Evolutionary conservation across 2,329 filamentous ascomycete species (phyloP).

Genomic region (Immersiporthe knoxdaviesiana): DNA sequence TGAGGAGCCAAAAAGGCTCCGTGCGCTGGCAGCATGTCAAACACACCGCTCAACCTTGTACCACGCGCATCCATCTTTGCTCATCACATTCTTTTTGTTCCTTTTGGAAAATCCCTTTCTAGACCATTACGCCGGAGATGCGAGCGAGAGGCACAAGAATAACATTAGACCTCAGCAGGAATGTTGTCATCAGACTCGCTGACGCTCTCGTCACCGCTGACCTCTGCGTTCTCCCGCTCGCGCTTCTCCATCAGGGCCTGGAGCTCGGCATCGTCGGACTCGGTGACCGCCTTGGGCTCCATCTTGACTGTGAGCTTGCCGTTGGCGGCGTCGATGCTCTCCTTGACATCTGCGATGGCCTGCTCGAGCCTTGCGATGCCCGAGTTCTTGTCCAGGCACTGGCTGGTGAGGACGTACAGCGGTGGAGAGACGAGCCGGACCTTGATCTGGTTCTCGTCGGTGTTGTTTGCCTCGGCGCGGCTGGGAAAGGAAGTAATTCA

Average conservation of each 20-base stretch:
- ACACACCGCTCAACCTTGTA: neutral
- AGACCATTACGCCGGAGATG: slow-evolving; percentile 28
- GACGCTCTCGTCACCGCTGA: slow-evolving; percentile 95
- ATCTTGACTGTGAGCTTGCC: slow-evolving; percentile 91
- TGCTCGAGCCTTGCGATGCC: slow-evolving; percentile 86
- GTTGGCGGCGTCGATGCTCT: slow-evolving; percentile 75
- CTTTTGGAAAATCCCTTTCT: slow-evolving; percentile 6
- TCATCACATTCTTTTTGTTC: slow-evolving; percentile 10
- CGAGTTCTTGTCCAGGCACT: slow-evolving; percentile 88
- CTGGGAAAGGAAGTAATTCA: neutral
- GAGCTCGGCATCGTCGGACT: slow-evolving; percentile 95
- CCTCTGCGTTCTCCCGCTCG: slow-evolving; percentile 95
- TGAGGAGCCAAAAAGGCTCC: neutral
- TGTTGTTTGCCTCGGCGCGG: slow-evolving; percentile 90
- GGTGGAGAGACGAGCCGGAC: slow-evolving; percentile 98
- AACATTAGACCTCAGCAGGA: slow-evolving; percentile 35
- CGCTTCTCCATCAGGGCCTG: slow-evolving; percentile 99
- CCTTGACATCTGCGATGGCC: slow-evolving; percentile 84
- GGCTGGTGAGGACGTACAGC: slow-evolving; percentile 93
- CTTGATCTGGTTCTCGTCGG: slow-evolving; percentile 90
- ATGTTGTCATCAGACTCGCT: slow-evolving; percentile 93
- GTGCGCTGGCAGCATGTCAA: neutral
- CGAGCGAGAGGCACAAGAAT: neutral
- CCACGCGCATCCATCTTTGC: neutral
- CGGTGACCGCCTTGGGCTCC: slow-evolving; percentile 98